These are phyloP conservation scores for Glarea lozoyensis DNA, from an alignment of 495 filamentous ascomycete genomes.

Conservation along the genomic window DNA sequence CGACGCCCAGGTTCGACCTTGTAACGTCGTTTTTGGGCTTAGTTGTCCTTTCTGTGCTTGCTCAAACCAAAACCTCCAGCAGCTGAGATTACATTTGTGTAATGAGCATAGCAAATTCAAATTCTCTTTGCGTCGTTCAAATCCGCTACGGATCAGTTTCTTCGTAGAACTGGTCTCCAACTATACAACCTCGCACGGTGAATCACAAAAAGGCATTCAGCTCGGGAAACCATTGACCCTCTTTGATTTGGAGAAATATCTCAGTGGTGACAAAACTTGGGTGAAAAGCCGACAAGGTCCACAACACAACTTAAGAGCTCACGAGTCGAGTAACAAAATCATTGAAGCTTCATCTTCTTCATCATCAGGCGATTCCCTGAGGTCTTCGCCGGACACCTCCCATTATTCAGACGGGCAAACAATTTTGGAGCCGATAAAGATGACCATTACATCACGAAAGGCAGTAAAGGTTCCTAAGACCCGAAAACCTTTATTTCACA, in stretches of 20 bases:
- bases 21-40: constrained; percentile 31
- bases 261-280: constrained; percentile 35
- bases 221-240: constrained; percentile 27
- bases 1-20: constrained; percentile 22
- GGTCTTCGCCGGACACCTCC: constrained; percentile 23
- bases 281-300: constrained; percentile 29
- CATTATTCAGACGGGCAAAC: constrained; percentile 10
- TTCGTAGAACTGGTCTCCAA: constrained; percentile 10
- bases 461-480: constrained; percentile 35
- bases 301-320: constrained; percentile 20
- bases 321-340: constrained; percentile 2
- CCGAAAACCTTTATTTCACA: constrained; percentile 41
- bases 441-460: constrained; percentile 13
- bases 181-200: not conserved
- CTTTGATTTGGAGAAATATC: constrained; percentile 29
- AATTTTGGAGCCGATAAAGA: constrained; percentile 10
- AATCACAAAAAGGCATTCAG: constrained; percentile 22
- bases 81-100: constrained; percentile 35
- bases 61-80: constrained; percentile 28
- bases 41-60: constrained; percentile 38
- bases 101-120: constrained; percentile 33
- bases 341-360: constrained; percentile 17
- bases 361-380: constrained; percentile 16
- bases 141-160: constrained; percentile 16
- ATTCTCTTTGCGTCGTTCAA: constrained; percentile 31